Percentiles rank a stretch among this genome's conserved stretches.
phyloP scores from a whole-genome alignment of 257 asterid genomes.

The Verbena officinalis region DNA sequence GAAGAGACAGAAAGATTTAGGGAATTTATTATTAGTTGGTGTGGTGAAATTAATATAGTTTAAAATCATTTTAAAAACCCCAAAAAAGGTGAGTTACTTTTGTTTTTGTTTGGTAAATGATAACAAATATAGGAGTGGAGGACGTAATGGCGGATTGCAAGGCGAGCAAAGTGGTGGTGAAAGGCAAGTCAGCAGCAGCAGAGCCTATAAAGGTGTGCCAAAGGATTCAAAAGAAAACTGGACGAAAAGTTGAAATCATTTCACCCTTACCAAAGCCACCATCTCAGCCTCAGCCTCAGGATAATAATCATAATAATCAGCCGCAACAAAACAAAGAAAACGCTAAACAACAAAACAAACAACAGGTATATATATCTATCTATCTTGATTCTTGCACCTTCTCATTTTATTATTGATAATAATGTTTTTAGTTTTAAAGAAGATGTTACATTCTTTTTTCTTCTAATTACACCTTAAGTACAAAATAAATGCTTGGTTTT shows the following conservation, averaged over 20 bases:
- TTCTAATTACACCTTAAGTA: too few species aligned
- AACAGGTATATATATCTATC: constrained; percentile 42
- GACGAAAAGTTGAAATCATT: constrained; percentile 64
- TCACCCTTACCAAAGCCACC: constrained; percentile 70
- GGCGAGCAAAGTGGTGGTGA: constrained; percentile 85
- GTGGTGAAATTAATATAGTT: background rate
- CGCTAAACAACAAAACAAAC: constrained; percentile 48
- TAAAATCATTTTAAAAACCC: background rate
- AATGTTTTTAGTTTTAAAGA: too few species aligned
- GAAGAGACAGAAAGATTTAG: too few species aligned
- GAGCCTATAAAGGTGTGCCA: constrained; percentile 75
- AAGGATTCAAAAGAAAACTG: constrained; percentile 65
- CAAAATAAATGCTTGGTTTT: too few species aligned
- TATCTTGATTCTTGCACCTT: too few species aligned
- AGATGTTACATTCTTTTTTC: too few species aligned
- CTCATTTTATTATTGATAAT: too few species aligned
- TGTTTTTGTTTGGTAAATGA: background rate
- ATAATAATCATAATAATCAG: constrained; percentile 12
- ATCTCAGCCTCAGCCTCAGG: constrained; percentile 4
- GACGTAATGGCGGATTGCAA: constrained; percentile 63
- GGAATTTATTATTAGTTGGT: background rate
- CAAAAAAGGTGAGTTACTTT: background rate
- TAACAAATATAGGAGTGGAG: constrained; percentile 78
- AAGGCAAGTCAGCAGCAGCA: constrained; percentile 57
- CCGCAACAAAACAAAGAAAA: constrained; percentile 41